Conservation (phyloP, 164 flowering plant species). For the Amborella trichopoda region DNA sequence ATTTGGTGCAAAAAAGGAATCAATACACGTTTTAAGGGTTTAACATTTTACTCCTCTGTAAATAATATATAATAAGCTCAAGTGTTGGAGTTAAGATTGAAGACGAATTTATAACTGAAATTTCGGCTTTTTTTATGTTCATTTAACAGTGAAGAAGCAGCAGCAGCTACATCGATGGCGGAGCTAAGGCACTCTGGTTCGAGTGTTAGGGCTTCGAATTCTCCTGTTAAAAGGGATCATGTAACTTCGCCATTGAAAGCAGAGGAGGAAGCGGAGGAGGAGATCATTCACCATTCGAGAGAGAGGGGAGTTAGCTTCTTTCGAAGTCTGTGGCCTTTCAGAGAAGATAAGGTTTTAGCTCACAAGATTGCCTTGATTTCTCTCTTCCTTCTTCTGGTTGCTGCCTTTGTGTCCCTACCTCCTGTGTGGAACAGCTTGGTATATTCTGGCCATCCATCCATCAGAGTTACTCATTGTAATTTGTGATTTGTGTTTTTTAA, state of each 20-base stretch:
- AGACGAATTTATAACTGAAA: too few relatives aligned
- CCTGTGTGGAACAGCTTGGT: constrained; percentile 37
- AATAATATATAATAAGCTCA: too few relatives aligned
- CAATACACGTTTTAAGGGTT: too few relatives aligned
- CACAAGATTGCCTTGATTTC: constrained; percentile 8
- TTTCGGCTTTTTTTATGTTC: too few relatives aligned
- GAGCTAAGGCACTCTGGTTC: constrained; percentile 92
- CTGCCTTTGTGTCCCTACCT: constrained; percentile 35
- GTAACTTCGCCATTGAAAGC: constrained; percentile 37
- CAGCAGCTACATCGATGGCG: constrained; percentile 29
- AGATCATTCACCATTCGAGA: constrained; percentile 40
- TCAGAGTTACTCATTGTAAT: too few relatives aligned
- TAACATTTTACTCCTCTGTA: too few relatives aligned
- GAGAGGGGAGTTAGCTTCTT: constrained; percentile 18
- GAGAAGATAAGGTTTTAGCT: constrained; percentile 27
- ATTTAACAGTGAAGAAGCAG: too few relatives aligned
- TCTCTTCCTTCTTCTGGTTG: constrained; percentile 18
- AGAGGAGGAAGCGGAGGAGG: constrained; percentile 21
- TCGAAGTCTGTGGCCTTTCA: constrained; percentile 11
- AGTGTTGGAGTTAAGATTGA: too few relatives aligned
- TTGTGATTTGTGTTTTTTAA: not conserved
- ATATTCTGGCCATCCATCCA: too few relatives aligned
- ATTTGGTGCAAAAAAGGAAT: too few relatives aligned
- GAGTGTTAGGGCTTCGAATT: constrained; percentile 45
- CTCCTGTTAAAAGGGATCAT: constrained; percentile 63